These are phyloP conservation scores for Eutrema salsugineum DNA, from an alignment of 441 rosid species.

Conservation along the genomic window DNA sequence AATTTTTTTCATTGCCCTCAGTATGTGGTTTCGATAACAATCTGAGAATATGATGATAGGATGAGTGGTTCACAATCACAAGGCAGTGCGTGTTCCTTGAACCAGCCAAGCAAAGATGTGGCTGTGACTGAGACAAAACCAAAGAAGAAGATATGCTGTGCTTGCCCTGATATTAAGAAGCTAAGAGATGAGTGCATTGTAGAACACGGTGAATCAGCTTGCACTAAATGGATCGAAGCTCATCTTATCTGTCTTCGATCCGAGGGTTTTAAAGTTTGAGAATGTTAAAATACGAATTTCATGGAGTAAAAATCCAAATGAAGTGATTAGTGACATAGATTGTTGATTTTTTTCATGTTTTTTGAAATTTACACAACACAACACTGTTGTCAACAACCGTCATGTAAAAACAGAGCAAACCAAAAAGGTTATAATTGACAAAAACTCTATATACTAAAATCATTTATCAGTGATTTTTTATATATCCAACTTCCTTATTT, in stretches of 20 bases:
- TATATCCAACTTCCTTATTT: neutral
- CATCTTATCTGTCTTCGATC: constrained; percentile 77
- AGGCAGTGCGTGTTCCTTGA: constrained; percentile 41
- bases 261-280: constrained; percentile 82
- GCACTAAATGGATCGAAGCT: constrained; percentile 93
- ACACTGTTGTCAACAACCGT: too few species aligned
- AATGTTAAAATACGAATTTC: neutral
- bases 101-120: constrained; percentile 35
- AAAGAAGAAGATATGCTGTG: constrained; percentile 91
- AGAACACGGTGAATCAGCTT: constrained; percentile 80
- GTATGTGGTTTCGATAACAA: neutral
- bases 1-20: neutral
- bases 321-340: constrained; percentile 12
- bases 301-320: neutral
- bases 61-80: constrained; percentile 60
- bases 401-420: constrained; percentile 2
- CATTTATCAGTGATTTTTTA: neutral
- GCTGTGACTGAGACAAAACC: constrained; percentile 56
- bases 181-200: constrained; percentile 92
- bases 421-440: neutral
- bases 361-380: neutral
- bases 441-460: neutral
- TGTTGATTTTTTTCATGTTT: neutral
- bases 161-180: constrained; percentile 90
- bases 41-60: neutral